These are phyloP conservation scores for Metschnikowia borealis DNA, from an alignment of 805 yeast species.

Conservation along the genomic window DNA sequence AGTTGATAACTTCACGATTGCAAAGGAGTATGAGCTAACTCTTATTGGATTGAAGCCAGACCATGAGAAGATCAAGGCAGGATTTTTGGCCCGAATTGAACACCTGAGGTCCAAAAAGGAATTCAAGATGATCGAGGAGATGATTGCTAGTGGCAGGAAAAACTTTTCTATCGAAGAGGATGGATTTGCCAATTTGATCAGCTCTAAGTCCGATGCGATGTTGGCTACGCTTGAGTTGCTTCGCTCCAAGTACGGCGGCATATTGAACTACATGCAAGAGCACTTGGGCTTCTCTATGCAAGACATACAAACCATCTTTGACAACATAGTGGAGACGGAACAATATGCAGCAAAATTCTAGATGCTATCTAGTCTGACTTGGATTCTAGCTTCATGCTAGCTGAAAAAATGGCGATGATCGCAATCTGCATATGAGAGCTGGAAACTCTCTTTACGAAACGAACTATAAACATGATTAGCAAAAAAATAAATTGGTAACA, in stretches of 20 bases:
- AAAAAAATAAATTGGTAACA: no score
- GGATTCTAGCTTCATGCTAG: background rate
- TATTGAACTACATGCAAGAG: conserved; percentile 43
- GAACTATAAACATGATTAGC: no score
- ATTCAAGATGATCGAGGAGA: conserved; percentile 19
- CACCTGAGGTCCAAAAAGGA: conserved; percentile 27
- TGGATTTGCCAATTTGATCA: conserved; percentile 57
- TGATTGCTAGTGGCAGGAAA: conserved; percentile 35
- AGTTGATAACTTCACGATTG: conserved; percentile 60
- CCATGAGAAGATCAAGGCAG: conserved; percentile 33
- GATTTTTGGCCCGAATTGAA: conserved; percentile 30
- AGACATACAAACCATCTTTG: conserved; percentile 36
- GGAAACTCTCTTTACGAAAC: no score
- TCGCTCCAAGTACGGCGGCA: conserved; percentile 50
- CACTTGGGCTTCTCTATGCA: conserved; percentile 41
- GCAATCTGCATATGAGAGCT: no score
- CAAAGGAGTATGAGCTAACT: conserved; percentile 76
- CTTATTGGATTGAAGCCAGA: conserved; percentile 57
- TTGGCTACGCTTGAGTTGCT: conserved; percentile 54
- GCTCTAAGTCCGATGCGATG: conserved; percentile 70
- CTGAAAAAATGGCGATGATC: no score
- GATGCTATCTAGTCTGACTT: background rate
- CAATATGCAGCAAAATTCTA: conserved; percentile 1
- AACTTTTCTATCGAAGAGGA: conserved; percentile 43
- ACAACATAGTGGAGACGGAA: conserved; percentile 9